These are phyloP conservation scores for Millerago galiae DNA, from an alignment of 805 yeast species.

Conservation along the genomic window DNA sequence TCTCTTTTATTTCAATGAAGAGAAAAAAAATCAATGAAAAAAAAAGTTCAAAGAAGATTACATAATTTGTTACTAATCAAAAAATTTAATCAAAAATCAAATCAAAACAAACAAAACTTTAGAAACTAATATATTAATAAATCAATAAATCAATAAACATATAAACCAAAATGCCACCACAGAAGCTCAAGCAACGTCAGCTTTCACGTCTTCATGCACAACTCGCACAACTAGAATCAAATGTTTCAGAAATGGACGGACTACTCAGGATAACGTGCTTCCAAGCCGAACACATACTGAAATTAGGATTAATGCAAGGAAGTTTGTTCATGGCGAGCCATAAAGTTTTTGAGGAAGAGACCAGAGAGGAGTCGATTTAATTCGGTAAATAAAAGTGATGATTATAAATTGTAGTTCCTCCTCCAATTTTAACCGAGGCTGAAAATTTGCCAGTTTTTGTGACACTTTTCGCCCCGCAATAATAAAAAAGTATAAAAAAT, in stretches of 20 bases:
- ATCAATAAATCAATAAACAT: too few relatives aligned
- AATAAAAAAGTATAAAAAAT: not conserved
- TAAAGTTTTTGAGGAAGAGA: slow-evolving; percentile 24
- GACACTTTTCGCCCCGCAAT: slow-evolving; percentile 1
- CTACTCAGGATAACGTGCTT: slow-evolving; percentile 42
- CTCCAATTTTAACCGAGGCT: not conserved
- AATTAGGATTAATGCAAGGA: slow-evolving; percentile 53
- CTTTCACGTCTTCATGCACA: slow-evolving; percentile 45
- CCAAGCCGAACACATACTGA: slow-evolving; percentile 46
- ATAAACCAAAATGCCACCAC: slow-evolving; percentile 8
- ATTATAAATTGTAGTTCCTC: not conserved
- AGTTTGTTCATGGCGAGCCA: slow-evolving; percentile 33
- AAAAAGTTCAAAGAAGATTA: too few relatives aligned
- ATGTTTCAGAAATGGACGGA: slow-evolving; percentile 45
- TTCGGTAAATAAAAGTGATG: not conserved
- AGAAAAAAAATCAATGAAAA: not conserved
- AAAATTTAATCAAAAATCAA: not conserved
- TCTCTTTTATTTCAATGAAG: slow-evolving; percentile 28
- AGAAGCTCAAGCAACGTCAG: slow-evolving; percentile 33
- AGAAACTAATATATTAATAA: too few relatives aligned
- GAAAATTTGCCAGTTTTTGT: slow-evolving; percentile 32
- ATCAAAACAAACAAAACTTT: too few relatives aligned
- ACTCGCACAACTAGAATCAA: slow-evolving; percentile 50
- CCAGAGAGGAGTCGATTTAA: slow-evolving; percentile 8
- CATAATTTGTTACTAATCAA: not conserved